Percentiles rank a stretch among this genome's conserved stretches.
Evolutionary conservation across 805 yeast species (phyloP).

Genomic region (Kodamaea sagamina): DNA sequence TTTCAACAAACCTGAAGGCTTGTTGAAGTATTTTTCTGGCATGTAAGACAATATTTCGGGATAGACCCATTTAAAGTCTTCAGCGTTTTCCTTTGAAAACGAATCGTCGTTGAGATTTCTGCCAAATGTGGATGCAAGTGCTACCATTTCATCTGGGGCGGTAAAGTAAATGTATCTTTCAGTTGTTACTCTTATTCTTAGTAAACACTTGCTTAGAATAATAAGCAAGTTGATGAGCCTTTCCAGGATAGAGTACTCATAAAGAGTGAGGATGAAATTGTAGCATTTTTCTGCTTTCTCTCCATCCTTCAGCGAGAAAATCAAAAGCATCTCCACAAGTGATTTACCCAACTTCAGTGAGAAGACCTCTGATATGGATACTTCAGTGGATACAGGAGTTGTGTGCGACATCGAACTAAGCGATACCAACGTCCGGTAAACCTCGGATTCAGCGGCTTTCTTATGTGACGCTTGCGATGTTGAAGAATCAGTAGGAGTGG

Average conservation of each 20-base stretch:
- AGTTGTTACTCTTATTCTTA: constrained; percentile 53
- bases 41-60: constrained; percentile 59
- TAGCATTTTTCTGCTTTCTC: constrained; percentile 32
- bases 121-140: constrained; percentile 59
- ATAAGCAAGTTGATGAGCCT: constrained; percentile 43
- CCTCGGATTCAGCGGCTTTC: constrained; percentile 11
- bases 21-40: constrained; percentile 44
- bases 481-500: neutral
- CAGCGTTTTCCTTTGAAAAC: constrained; percentile 20
- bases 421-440: constrained; percentile 9
- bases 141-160: constrained; percentile 62
- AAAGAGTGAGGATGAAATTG: constrained; percentile 35
- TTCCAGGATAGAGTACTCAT: constrained; percentile 35
- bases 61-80: constrained; percentile 50
- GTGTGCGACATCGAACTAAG: constrained; percentile 9
- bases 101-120: constrained; percentile 34
- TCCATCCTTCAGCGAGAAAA: constrained; percentile 23
- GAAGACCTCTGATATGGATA: constrained; percentile 10
- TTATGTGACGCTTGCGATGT: neutral
- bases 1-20: constrained; percentile 34
- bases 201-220: constrained; percentile 51
- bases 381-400: constrained; percentile 3
- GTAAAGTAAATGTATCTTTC: constrained; percentile 50
- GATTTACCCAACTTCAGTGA: constrained; percentile 26
- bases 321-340: constrained; percentile 27